Base-by-base conservation (phyloP, 257 asterid species). In the Penstemon barbatus region DNA sequence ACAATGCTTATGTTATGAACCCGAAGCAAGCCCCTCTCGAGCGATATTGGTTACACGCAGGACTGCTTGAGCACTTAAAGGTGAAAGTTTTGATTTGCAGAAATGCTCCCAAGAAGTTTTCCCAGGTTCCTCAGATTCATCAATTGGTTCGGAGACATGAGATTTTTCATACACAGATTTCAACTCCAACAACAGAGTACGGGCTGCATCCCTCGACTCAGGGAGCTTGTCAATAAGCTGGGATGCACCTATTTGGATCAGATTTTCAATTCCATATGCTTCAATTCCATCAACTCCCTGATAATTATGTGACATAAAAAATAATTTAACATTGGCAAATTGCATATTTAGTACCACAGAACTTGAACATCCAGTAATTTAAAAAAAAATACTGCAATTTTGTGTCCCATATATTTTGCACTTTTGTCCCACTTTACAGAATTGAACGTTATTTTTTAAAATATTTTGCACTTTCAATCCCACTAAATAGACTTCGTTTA, bases 201-300 rank as follows among this genome's bases (percentile, higher is more conserved):
- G 95, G 41, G 98, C 98, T 8, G 98, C 94, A 73, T 92, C 96
- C 78, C 98, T 84, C 5, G 98, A 92, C 82, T 86, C 96, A 0
- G 98, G 98, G 73, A 92, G 96, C 81, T 83, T 84, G 78, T 86
- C 98, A 46, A 86, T 86, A 8, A 92, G 94, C 83, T 92, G 98
- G 51, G 96, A 83, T 67, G 83, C 91, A 60, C 94, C 98, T 80
- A 86, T 83, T 77, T 80, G 91, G 56, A 92, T 76, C 82, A 92
- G 80, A 60, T 87, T 89, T 78, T 89, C 98, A 44, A 89, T 78
- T 66, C 98, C 96, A 56, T 81, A 92, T 63, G 73, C 84, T 80
- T 82, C 71, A 33, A 84, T 83, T 55, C 96, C 98, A 13, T 83
- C 96, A 75, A 83, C 77, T 75, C 92, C 98, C 98, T 92, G 82